These are phyloP conservation scores for Arabidopsis suecica DNA, from an alignment of 345 rosid genomes.

Conservation along the genomic window DNA sequence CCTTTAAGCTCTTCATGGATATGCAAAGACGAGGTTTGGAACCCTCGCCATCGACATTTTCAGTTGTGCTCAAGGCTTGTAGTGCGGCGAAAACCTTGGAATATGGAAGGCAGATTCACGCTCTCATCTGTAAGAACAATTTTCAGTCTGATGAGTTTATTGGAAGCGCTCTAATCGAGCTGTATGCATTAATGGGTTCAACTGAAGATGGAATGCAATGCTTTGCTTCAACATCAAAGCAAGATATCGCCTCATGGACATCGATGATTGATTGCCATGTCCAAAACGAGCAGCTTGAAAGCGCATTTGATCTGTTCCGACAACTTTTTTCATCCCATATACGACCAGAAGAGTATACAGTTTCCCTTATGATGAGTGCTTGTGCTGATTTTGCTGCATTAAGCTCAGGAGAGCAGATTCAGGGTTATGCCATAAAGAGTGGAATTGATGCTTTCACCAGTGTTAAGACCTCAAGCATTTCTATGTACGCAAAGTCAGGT, in stretches of 20 bases:
- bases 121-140: conserved; percentile 51
- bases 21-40: conserved; percentile 51
- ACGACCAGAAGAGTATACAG: conserved; percentile 58
- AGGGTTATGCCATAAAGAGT: conserved; percentile 53
- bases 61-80: conserved; percentile 59
- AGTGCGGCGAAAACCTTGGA: conserved; percentile 42
- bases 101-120: conserved; percentile 60
- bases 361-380: conserved; percentile 56
- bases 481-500: conserved; percentile 62
- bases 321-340: conserved; percentile 46
- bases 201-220: conserved; percentile 53
- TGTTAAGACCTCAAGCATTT: conserved; percentile 56
- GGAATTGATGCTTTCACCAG: conserved; percentile 51
- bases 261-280: conserved; percentile 56
- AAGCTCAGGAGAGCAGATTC: conserved; percentile 57
- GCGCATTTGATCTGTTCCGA: conserved; percentile 53
- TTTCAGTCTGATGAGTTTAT: conserved; percentile 62
- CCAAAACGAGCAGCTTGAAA: conserved; percentile 53
- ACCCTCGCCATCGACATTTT: conserved; percentile 56
- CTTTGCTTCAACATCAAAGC: conserved; percentile 50
- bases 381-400: conserved; percentile 58
- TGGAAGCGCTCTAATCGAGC: conserved; percentile 55
- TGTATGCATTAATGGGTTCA: conserved; percentile 56
- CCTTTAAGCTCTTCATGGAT: conserved; percentile 51
- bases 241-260: conserved; percentile 59